A percentile compares a stretch with the other conserved stretches of the same genome.
phyloP scores from a whole-genome alignment of 371 early-diverging fungal species.

The Mortierella sp. region DNA sequence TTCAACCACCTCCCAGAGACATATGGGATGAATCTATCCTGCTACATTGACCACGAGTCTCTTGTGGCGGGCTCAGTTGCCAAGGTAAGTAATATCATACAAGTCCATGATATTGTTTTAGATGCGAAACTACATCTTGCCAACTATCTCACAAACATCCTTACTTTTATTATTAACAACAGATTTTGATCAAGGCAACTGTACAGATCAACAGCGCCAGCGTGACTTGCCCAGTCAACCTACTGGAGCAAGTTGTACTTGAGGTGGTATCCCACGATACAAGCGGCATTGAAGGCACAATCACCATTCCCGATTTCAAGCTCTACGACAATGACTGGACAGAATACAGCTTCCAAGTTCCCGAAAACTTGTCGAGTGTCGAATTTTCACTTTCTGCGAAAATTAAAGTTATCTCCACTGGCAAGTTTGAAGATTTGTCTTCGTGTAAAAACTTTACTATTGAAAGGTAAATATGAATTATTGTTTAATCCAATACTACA shows the following conservation, averaged over 20 bases:
- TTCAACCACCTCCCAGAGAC: slow-evolving; percentile 57
- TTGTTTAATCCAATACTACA: not conserved
- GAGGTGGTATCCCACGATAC: slow-evolving; percentile 45
- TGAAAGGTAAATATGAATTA: slow-evolving; percentile 12
- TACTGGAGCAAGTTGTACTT: slow-evolving; percentile 61
- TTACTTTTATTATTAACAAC: not conserved
- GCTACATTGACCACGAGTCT: slow-evolving; percentile 65
- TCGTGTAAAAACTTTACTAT: not conserved
- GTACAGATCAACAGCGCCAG: slow-evolving; percentile 41
- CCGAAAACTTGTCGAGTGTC: slow-evolving; percentile 45
- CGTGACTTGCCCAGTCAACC: slow-evolving; percentile 48
- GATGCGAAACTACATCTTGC: too few species aligned
- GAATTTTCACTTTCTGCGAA: slow-evolving; percentile 54
- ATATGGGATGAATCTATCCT: slow-evolving; percentile 56
- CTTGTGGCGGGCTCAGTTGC: slow-evolving; percentile 58
- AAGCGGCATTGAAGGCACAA: slow-evolving; percentile 43
- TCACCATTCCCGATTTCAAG: slow-evolving; percentile 39
- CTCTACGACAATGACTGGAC: slow-evolving; percentile 48
- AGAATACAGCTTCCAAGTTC: slow-evolving; percentile 36
- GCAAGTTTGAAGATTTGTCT: slow-evolving; percentile 18
- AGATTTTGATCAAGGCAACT: slow-evolving; percentile 59
- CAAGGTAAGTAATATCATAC: slow-evolving; percentile 45
- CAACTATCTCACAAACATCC: not conserved
- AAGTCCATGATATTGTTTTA: not conserved
- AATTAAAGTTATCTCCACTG: slow-evolving; percentile 48